phyloP scores from a whole-genome alignment of 139 green algal genomes.

The Picochlorum sp. region DNA sequence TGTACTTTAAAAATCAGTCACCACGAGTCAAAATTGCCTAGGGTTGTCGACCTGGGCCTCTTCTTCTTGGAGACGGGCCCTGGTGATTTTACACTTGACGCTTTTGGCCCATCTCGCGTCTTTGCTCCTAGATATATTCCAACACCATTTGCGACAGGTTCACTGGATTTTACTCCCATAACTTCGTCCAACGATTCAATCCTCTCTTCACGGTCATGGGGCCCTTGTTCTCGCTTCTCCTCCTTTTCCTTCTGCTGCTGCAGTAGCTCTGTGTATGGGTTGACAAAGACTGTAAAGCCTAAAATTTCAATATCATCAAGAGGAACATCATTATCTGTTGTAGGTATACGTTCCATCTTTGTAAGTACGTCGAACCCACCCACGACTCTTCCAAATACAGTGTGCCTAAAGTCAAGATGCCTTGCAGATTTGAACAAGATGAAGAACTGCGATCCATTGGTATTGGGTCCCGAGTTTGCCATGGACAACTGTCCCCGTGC shows the following conservation, averaged over 20 bases:
- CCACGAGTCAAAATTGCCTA: background rate
- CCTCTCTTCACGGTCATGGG: background rate
- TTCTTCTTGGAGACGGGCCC: too few species aligned
- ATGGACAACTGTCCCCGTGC: constrained; percentile 86
- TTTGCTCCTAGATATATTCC: too few species aligned
- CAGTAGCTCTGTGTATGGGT: constrained; percentile 84
- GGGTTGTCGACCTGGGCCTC: too few species aligned
- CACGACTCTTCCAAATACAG: constrained; percentile 77
- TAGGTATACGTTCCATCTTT: constrained; percentile 73
- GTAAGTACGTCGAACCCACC: constrained; percentile 76
- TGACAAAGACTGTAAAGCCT: constrained; percentile 74
- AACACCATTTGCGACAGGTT: background rate
- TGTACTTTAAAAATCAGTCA: background rate
- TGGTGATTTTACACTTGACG: too few species aligned
- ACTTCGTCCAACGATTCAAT: background rate
- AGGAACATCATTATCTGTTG: constrained; percentile 78
- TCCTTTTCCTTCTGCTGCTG: constrained; percentile 55
- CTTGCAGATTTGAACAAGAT: constrained; percentile 74
- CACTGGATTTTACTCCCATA: background rate
- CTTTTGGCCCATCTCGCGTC: too few species aligned
- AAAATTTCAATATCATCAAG: constrained; percentile 67
- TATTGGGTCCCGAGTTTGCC: constrained; percentile 79
- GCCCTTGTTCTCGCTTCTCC: background rate
- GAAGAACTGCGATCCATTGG: constrained; percentile 77
- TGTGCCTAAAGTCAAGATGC: constrained; percentile 95